phyloP scores from a whole-genome alignment of 2,329 filamentous ascomycete species.

The Polychaeton citri region DNA sequence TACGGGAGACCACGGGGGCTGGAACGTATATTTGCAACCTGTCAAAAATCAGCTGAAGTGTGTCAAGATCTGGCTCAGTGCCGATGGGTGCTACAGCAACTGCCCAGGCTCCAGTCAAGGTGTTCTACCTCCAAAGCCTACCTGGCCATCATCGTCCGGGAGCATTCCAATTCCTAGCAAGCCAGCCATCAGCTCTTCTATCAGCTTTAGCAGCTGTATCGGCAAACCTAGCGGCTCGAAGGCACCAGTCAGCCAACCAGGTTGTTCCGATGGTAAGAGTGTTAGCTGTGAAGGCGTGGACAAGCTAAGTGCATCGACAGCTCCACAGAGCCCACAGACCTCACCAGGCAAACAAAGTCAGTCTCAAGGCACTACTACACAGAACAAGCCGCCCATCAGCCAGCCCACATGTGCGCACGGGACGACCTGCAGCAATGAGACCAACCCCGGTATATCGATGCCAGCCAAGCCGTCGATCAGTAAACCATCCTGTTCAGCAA shows the following conservation, averaged over 20 bases:
- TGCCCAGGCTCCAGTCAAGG: not conserved
- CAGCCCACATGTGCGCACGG: too few species aligned
- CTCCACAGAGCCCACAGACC: not conserved
- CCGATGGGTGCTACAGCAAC: slow-evolving; percentile 2
- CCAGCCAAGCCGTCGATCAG: not conserved
- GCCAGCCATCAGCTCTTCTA: not conserved
- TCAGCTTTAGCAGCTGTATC: not conserved
- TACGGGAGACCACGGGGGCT: slow-evolving; percentile 40
- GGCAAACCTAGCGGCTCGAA: slow-evolving; percentile 3
- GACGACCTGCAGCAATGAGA: too few species aligned
- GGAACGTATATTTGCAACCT: slow-evolving; percentile 40
- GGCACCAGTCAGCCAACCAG: not conserved
- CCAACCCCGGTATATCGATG: not conserved
- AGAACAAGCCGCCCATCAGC: too few species aligned
- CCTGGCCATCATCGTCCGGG: not conserved
- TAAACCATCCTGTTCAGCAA: not conserved
- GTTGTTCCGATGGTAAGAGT: not conserved
- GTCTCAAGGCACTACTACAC: too few species aligned
- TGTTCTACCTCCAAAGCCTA: not conserved
- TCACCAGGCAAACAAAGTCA: not conserved
- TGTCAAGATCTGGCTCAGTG: slow-evolving; percentile 32
- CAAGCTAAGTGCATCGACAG: not conserved
- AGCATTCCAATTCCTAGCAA: not conserved
- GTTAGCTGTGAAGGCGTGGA: slow-evolving; percentile 1
- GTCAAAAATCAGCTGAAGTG: slow-evolving; percentile 34